Evolutionary conservation across 768 basidiomycete species (phyloP).

Genomic region (Nidula microcarpa): DNA sequence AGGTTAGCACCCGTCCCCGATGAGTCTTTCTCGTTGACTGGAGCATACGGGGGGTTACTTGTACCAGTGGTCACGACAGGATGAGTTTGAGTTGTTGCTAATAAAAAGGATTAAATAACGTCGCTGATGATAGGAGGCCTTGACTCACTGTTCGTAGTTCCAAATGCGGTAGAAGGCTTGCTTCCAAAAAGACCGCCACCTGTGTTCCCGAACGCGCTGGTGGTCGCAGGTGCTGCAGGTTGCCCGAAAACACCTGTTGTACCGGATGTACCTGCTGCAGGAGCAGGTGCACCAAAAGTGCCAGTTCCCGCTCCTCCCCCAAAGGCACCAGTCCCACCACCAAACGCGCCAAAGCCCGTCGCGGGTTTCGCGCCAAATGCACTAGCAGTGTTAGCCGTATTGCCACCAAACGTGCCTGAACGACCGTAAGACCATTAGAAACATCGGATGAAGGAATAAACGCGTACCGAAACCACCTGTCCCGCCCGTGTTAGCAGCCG

Average conservation of each 20-base stretch:
- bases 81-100: conserved; percentile 10
- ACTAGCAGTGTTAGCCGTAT: conserved; percentile 31
- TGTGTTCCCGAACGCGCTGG: conserved; percentile 40
- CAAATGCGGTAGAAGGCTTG: conserved; percentile 41
- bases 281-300: conserved; percentile 39
- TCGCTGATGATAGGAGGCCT: background rate
- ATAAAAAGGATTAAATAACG: conserved; percentile 1
- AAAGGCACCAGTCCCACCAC: conserved; percentile 55
- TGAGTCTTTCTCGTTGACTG: conserved; percentile 64
- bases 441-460: conserved; percentile 12
- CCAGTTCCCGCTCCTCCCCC: conserved; percentile 32
- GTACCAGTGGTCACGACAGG: conserved; percentile 69
- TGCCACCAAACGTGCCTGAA: conserved; percentile 45
- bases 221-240: conserved; percentile 32
- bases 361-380: conserved; percentile 71
- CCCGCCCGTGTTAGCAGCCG: conserved; percentile 23
- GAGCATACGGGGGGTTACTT: conserved; percentile 57
- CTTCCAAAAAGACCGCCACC: conserved; percentile 29
- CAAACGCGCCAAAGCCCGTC: conserved; percentile 75
- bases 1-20: conserved; percentile 31
- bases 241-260: conserved; percentile 60
- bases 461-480: conserved; percentile 42
- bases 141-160: conserved; percentile 29
- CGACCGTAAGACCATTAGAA: conserved; percentile 6
- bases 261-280: conserved; percentile 23